Evolutionary conservation across 805 yeast species (phyloP).

Genomic region (Clavispora fructus): DNA sequence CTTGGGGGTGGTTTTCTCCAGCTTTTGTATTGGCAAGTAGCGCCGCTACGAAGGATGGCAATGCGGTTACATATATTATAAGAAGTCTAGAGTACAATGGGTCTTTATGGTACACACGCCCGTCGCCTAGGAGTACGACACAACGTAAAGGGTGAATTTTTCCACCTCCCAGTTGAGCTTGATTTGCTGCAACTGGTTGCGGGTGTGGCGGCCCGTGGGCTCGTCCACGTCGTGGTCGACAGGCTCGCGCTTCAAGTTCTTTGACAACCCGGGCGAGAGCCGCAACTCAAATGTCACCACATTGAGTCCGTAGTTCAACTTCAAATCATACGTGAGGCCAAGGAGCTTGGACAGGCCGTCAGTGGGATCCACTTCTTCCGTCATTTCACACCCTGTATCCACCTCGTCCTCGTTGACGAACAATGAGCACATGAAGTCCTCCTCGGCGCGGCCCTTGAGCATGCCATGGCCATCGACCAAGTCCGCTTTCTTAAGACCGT

Average conservation of each 20-base stretch:
- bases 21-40: slow-evolving; percentile 90
- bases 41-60: not conserved
- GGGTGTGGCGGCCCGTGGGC: slow-evolving; percentile 37
- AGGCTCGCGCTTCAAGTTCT: slow-evolving; percentile 29
- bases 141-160: slow-evolving; percentile 29
- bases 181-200: slow-evolving; percentile 42
- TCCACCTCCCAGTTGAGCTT: slow-evolving; percentile 44
- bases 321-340: slow-evolving; percentile 34
- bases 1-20: slow-evolving; percentile 83
- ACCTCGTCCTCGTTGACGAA: slow-evolving; percentile 42
- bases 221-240: slow-evolving; percentile 20
- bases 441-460: slow-evolving; percentile 27
- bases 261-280: slow-evolving; percentile 35
- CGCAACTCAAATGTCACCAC: slow-evolving; percentile 38
- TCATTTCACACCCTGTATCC: slow-evolving; percentile 38
- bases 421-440: slow-evolving; percentile 34
- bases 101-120: not conserved
- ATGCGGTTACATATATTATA: not conserved
- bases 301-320: slow-evolving; percentile 44
- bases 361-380: slow-evolving; percentile 24
- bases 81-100: not conserved
- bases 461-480: slow-evolving; percentile 28
- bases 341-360: slow-evolving; percentile 12
- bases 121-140: slow-evolving; percentile 11
- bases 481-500: slow-evolving; percentile 27